Evolutionary conservation across 2,329 filamentous ascomycete genomes (phyloP).

Genomic region (Colletotrichum horii): DNA sequence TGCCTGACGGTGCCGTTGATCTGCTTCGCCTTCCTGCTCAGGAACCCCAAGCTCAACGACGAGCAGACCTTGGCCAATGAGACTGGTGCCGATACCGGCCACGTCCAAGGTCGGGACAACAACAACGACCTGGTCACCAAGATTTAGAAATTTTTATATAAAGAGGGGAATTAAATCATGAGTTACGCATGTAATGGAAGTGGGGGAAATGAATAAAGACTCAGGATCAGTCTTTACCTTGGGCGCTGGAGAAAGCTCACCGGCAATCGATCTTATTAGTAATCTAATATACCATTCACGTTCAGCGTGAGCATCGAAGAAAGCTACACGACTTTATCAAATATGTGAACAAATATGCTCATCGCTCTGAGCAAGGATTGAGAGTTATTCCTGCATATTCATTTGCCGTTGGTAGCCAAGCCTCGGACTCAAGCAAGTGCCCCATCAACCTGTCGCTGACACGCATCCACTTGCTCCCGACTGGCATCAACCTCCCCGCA

Average conservation of each 20-base stretch:
- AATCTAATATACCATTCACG: background rate
- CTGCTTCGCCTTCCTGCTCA: slow-evolving; percentile 43
- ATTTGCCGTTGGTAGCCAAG: background rate
- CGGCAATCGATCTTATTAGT: background rate
- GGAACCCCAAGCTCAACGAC: slow-evolving; percentile 52
- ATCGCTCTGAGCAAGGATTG: background rate
- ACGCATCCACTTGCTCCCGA: background rate
- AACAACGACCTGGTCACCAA: background rate
- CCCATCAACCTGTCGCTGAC: background rate
- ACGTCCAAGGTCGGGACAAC: background rate
- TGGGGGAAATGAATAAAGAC: background rate
- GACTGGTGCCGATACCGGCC: background rate
- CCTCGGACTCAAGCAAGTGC: background rate
- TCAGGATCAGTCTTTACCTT: background rate
- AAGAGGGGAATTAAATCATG: background rate
- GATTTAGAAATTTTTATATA: background rate
- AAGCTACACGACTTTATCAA: background rate
- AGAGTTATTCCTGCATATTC: background rate
- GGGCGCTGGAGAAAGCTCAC: background rate
- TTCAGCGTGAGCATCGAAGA: background rate
- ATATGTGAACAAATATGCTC: background rate
- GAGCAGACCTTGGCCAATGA: slow-evolving; percentile 47
- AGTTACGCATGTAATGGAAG: background rate
- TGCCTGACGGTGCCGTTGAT: slow-evolving; percentile 54
- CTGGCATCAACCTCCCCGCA: background rate